These are phyloP conservation scores for Melaleuca quinquenervia DNA, from an alignment of 345 rosid genomes.

Conservation along the genomic window DNA sequence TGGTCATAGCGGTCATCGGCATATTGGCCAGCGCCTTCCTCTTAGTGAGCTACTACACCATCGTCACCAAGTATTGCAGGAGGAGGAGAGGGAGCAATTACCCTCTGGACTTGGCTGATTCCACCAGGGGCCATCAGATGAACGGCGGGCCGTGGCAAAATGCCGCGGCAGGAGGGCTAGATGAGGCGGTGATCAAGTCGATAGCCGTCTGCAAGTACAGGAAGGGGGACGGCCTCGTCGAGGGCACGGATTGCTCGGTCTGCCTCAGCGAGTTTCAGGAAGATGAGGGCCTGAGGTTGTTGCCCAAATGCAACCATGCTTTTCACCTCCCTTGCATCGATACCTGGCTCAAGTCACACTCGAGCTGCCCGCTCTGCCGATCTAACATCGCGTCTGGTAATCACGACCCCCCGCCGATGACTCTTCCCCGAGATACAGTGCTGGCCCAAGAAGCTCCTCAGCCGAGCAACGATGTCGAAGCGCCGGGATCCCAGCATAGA, in stretches of 20 bases:
- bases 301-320: slow-evolving; percentile 80
- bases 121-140: slow-evolving; percentile 1
- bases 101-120: not conserved
- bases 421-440: not conserved
- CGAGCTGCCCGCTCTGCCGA: slow-evolving; percentile 88
- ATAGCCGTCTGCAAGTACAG: slow-evolving; percentile 44
- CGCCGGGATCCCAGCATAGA: not conserved
- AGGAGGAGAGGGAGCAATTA: not conserved
- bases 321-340: slow-evolving; percentile 84
- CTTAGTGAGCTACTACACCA: slow-evolving; percentile 60
- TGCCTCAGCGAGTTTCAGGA: slow-evolving; percentile 70
- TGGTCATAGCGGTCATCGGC: slow-evolving; percentile 63
- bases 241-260: slow-evolving; percentile 61
- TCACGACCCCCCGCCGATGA: not conserved
- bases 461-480: not conserved
- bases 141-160: not conserved
- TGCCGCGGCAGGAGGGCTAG: slow-evolving; percentile 26
- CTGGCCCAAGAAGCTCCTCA: not conserved
- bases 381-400: slow-evolving; percentile 16
- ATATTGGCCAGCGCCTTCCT: slow-evolving; percentile 61
- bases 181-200: slow-evolving; percentile 43
- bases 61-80: slow-evolving; percentile 55
- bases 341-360: slow-evolving; percentile 72
- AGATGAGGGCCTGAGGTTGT: slow-evolving; percentile 46
- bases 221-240: slow-evolving; percentile 42